phyloP scores from a whole-genome alignment of 192 early-diverging fungal genomes.

The Diversispora epigaea region DNA sequence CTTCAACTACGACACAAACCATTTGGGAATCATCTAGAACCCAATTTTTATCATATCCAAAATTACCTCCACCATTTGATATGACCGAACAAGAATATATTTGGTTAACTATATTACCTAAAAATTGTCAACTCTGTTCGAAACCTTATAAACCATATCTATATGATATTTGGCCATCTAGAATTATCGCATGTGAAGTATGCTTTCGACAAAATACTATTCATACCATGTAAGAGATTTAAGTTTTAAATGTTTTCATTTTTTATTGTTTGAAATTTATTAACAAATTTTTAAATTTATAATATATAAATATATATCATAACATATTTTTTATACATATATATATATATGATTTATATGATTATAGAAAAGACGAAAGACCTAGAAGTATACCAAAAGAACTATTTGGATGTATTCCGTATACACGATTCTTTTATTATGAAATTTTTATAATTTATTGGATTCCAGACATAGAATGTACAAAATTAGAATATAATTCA shows the following conservation, averaged over 20 bases:
- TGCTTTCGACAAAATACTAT: slow-evolving; percentile 4
- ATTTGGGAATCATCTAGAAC: slow-evolving; percentile 8
- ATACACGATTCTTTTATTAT: not conserved
- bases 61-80: slow-evolving; percentile 12
- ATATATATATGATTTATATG: not conserved
- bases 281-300: not conserved
- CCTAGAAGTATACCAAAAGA: not conserved
- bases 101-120: slow-evolving; percentile 1
- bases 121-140: not conserved
- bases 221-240: not conserved
- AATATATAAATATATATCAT: not conserved
- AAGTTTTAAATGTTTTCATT: not conserved
- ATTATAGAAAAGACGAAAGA: not conserved
- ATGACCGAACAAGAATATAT: slow-evolving; percentile 14
- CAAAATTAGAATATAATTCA: not conserved
- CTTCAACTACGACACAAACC: not conserved
- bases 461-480: not conserved
- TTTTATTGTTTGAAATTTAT: not conserved
- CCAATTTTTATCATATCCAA: not conserved
- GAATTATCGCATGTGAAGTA: not conserved
- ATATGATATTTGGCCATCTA: slow-evolving; percentile 2
- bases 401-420: not conserved
- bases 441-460: not conserved
- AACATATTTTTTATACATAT: not conserved
- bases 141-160: not conserved